Evolutionary conservation across 2,329 filamentous ascomycete genomes (phyloP), one percentile per base, ranked within the genome.

Genomic region (Talaromyces pinophilus): DNA sequence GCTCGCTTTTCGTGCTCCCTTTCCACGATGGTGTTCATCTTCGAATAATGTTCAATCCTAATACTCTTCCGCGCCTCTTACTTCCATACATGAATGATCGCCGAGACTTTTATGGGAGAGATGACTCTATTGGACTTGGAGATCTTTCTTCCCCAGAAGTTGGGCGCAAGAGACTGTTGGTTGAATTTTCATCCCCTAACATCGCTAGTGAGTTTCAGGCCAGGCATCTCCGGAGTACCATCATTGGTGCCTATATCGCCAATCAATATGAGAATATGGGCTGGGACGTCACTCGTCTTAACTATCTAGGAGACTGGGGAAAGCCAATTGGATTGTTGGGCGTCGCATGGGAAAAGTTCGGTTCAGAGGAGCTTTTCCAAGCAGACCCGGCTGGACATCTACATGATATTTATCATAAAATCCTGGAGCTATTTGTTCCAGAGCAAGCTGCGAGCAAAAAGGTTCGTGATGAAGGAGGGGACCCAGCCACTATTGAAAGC

Each of bases 111-210:
- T 52, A 52, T 30, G 48, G 48, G 15, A 5, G 48, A 52, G 13
- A 52, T 52, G 48, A 52, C 0, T 52, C 48, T n/a, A 25, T 30
- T 52, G 48, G 48, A 52, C 48, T 52, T 52, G 25, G 25, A 28
- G 48, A 30, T 30, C 22, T 13, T n/a, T 28, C 22, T n/a, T 30
- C 13, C 15, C 48, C 25, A n/a, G 48, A 52, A 52, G 48, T 5
- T n/a, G 48, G 25, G 15, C 48, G 48, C 13, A 52, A 30, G 7
- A 52, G 28, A 52, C 3, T 52, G 25, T 52, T 52, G 48, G 86
- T 95, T 72, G 92, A 95, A 74, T 95, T 94, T 78, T 92, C 90
- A 7, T 93, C 90, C 7, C 92, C 92, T 61, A 95, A 95, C 76
- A 93, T 95, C 67, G 92, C 92, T 55, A 94, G 94, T 80, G 91